Conservation (phyloP, 257 asterid species). For the Sherardia arvensis region DNA sequence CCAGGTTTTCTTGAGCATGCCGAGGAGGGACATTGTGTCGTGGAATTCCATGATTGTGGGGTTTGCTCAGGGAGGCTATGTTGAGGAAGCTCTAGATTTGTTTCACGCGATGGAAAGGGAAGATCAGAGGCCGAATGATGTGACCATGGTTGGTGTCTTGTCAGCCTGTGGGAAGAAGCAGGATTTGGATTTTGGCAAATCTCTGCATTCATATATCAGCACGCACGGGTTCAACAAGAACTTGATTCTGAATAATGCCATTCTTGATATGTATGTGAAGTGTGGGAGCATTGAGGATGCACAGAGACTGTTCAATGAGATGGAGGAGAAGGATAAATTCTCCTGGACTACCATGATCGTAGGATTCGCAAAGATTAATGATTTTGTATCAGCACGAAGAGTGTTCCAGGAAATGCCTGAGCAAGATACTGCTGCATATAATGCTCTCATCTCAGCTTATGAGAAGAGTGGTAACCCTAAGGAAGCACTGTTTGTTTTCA, state of each 20-base stretch:
- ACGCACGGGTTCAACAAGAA: constrained; percentile 35
- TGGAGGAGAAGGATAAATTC: constrained; percentile 51
- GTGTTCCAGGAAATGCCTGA: constrained; percentile 40
- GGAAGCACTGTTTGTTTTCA: constrained; percentile 54
- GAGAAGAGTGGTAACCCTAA: constrained; percentile 59
- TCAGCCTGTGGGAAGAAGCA: constrained; percentile 50
- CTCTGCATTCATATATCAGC: constrained; percentile 44
- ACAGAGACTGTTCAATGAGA: constrained; percentile 33
- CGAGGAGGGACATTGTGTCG: constrained; percentile 57
- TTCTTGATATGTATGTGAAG: constrained; percentile 76
- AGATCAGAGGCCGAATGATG: constrained; percentile 50
- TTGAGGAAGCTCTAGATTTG: constrained; percentile 41
- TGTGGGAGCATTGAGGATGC: constrained; percentile 58
- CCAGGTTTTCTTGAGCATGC: constrained; percentile 42
- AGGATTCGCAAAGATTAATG: constrained; percentile 57
- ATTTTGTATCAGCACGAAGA: constrained; percentile 49
- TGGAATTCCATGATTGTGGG: constrained; percentile 83
- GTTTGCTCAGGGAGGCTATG: constrained; percentile 38
- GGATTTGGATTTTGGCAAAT: constrained; percentile 54
- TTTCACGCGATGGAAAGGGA: constrained; percentile 47
- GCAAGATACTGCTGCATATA: constrained; percentile 63
- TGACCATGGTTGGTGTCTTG: constrained; percentile 56
- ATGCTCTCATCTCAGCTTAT: constrained; percentile 73
- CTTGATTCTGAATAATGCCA: constrained; percentile 44
- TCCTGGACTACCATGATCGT: constrained; percentile 71